Evolutionary conservation across 2,329 filamentous ascomycete species (phyloP).

Genomic region (Escovopsis sp.): DNA sequence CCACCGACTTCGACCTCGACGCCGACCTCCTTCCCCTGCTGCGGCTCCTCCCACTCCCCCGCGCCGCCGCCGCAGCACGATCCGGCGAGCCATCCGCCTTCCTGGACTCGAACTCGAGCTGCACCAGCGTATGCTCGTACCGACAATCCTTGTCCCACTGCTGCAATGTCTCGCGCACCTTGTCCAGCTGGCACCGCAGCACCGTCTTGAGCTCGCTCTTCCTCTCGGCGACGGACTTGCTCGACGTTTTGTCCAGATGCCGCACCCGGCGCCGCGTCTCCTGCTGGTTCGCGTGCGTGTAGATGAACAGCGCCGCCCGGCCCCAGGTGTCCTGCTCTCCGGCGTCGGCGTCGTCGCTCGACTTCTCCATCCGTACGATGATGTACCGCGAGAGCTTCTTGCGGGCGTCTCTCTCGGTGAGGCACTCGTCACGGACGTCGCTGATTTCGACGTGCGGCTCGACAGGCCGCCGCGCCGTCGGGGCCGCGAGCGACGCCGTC

Average conservation of each 20-base stretch:
- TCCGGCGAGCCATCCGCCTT: slow-evolving; percentile 8
- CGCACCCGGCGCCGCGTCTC: slow-evolving; percentile 22
- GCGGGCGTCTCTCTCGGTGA: slow-evolving; percentile 23
- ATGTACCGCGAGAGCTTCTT: slow-evolving; percentile 24
- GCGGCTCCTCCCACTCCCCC: slow-evolving; percentile 8
- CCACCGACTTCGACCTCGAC: slow-evolving; percentile 10
- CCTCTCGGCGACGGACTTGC: slow-evolving; percentile 20
- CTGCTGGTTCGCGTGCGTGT: slow-evolving; percentile 22
- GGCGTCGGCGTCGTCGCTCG: slow-evolving; percentile 13
- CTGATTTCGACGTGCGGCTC: slow-evolving; percentile 9
- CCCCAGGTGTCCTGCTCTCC: slow-evolving; percentile 24
- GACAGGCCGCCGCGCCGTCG: no score
- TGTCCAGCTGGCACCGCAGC: slow-evolving; percentile 28
- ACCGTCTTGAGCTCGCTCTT: slow-evolving; percentile 18
- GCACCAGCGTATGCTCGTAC: slow-evolving; percentile 26
- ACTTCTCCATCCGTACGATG: slow-evolving; percentile 27
- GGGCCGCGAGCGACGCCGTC: not conserved
- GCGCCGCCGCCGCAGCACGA: no score
- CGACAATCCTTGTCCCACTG: slow-evolving; percentile 20
- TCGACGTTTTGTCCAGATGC: slow-evolving; percentile 16
- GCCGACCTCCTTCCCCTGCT: slow-evolving; percentile 6
- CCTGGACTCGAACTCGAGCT: slow-evolving; percentile 26
- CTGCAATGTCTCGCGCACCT: slow-evolving; percentile 19
- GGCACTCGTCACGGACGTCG: slow-evolving; percentile 22
- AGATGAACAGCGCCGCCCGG: slow-evolving; percentile 16